These are phyloP conservation scores for Pestalotiopsis sp. DNA, from an alignment of 2,329 filamentous ascomycete species.

Conservation along the genomic window DNA sequence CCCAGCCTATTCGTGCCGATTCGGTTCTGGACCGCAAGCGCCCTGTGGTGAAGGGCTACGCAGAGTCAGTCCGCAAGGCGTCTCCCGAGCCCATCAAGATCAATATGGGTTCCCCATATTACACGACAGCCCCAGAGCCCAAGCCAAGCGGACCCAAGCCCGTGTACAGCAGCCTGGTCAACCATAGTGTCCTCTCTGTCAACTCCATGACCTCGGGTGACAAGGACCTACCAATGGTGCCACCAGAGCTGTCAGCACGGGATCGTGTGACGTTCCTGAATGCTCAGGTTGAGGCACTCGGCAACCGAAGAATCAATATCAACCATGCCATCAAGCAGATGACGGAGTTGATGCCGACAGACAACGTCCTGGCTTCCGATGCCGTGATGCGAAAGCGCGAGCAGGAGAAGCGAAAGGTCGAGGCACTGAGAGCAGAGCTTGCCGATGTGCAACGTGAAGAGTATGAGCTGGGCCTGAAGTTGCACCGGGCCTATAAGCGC, in stretches of 20 bases:
- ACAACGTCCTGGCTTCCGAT: slow-evolving; percentile 66
- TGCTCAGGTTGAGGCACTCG: slow-evolving; percentile 63
- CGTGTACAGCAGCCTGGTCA: slow-evolving; percentile 13
- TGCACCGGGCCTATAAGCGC: slow-evolving; percentile 74
- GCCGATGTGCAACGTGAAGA: slow-evolving; percentile 74
- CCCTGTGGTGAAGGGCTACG: slow-evolving; percentile 31
- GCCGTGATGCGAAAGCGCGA: slow-evolving; percentile 60
- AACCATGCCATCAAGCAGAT: slow-evolving; percentile 73
- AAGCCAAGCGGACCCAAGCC: slow-evolving; percentile 11
- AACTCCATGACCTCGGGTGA: slow-evolving; percentile 29
- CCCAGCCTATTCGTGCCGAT: slow-evolving; percentile 15
- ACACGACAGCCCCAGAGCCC: slow-evolving; percentile 20
- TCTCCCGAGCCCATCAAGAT: slow-evolving; percentile 29
- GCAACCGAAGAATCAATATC: slow-evolving; percentile 70
- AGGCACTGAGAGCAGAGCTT: slow-evolving; percentile 64
- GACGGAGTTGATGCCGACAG: slow-evolving; percentile 74
- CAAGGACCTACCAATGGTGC: slow-evolving; percentile 63
- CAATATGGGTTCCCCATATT: slow-evolving; percentile 26
- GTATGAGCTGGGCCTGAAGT: slow-evolving; percentile 74
- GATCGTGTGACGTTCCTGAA: slow-evolving; percentile 69
- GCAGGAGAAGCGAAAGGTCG: slow-evolving; percentile 64
- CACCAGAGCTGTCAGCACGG: slow-evolving; percentile 55
- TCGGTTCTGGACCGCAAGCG: slow-evolving; percentile 42
- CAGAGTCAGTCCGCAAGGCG: slow-evolving; percentile 16
- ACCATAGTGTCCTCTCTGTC: slow-evolving; percentile 20